These are phyloP conservation scores for Achaetomiella virescens DNA, from an alignment of 495 filamentous ascomycete species.

Conservation along the genomic window DNA sequence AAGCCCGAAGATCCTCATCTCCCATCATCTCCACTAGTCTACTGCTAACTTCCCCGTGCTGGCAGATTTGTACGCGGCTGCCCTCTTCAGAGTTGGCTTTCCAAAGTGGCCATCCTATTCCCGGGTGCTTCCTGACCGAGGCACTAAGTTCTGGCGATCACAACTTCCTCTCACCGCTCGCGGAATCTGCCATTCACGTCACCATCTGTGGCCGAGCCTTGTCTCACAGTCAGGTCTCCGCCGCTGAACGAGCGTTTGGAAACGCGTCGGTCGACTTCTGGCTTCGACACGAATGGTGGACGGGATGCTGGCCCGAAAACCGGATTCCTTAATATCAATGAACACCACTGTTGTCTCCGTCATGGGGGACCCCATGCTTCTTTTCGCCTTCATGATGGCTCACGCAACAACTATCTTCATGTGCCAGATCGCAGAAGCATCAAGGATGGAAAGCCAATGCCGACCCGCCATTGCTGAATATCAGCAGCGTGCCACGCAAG, in stretches of 20 bases:
- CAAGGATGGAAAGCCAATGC: slow-evolving; percentile 18
- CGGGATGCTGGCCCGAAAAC: slow-evolving; percentile 32
- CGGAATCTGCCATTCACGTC: slow-evolving; percentile 43
- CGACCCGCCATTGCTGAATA: slow-evolving; percentile 26
- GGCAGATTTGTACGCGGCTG: slow-evolving; percentile 39
- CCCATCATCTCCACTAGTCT: not conserved
- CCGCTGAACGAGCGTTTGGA: slow-evolving; percentile 19
- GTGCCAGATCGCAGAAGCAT: slow-evolving; percentile 28
- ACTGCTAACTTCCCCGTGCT: slow-evolving; percentile 12
- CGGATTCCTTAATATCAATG: slow-evolving; percentile 30
- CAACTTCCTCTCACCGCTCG: slow-evolving; percentile 35
- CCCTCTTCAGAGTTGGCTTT: slow-evolving; percentile 47
- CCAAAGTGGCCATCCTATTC: slow-evolving; percentile 41
- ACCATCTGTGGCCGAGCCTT: slow-evolving; percentile 44
- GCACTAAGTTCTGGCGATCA: slow-evolving; percentile 34
- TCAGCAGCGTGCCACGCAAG: slow-evolving; percentile 29
- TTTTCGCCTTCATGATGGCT: slow-evolving; percentile 38
- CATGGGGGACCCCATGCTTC: slow-evolving; percentile 42
- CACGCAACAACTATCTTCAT: slow-evolving; percentile 41
- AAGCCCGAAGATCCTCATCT: slow-evolving; percentile 9
- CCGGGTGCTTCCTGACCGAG: slow-evolving; percentile 41
- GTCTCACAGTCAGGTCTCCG: slow-evolving; percentile 38
- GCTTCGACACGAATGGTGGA: slow-evolving; percentile 46
- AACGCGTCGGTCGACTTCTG: slow-evolving; percentile 33
- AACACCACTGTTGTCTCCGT: slow-evolving; percentile 31